Percentiles rank a stretch among this genome's conserved stretches.
phyloP scores from a whole-genome alignment of 805 yeast genomes.

The Teunomyces gatunensis region DNA sequence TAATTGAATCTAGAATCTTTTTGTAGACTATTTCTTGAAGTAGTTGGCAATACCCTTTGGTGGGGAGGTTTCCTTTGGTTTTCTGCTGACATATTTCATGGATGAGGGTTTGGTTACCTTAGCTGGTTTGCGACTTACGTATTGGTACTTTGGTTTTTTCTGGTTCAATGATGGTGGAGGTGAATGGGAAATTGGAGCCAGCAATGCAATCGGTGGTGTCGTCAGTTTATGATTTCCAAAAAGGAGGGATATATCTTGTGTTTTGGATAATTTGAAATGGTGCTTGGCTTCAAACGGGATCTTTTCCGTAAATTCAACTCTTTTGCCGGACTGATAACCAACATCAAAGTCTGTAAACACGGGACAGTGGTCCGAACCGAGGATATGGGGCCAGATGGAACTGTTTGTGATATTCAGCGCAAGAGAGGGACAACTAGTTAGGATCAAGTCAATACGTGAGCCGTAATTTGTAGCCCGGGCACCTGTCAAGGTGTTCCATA shows the following conservation, averaged over 20 bases:
- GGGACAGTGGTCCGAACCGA: conserved; percentile 97
- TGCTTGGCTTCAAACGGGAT: conserved; percentile 21
- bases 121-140: conserved; percentile 19
- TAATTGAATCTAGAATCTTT: neutral
- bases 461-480: conserved; percentile 83
- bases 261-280: conserved; percentile 18
- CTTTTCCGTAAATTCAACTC: conserved; percentile 2
- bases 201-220: neutral
- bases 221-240: conserved; percentile 12
- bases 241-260: conserved; percentile 33
- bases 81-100: conserved; percentile 15
- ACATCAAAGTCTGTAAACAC: conserved; percentile 63
- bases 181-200: neutral
- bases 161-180: neutral
- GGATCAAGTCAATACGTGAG: conserved; percentile 78
- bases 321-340: conserved; percentile 3
- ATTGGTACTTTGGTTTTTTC: conserved; percentile 10
- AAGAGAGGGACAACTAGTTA: conserved; percentile 43
- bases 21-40: conserved; percentile 1
- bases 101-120: conserved; percentile 1
- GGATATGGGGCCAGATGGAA: conserved; percentile 63
- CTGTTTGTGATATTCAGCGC: conserved; percentile 33
- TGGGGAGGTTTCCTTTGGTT: neutral
- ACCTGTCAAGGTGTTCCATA: conserved; percentile 83
- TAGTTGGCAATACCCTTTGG: neutral